Evolutionary conservation across 768 basidiomycete species (phyloP), one percentile per base, ranked within the genome.

Genomic region (Thelephora ganbajun): DNA sequence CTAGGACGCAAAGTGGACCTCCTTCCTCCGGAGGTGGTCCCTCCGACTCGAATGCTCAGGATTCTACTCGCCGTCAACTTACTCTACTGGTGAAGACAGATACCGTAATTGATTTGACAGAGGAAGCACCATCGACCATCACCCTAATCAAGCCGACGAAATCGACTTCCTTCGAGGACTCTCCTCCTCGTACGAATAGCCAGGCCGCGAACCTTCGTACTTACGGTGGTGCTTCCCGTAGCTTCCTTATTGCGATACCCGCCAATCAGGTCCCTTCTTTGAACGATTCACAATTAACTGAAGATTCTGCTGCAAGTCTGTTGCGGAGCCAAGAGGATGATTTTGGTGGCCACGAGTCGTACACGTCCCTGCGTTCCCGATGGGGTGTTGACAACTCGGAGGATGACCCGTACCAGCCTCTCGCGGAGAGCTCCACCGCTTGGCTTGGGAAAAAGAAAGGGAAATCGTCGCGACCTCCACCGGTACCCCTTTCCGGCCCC

Each of bases 311-410:
- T 18, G 9, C 16, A 1, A n/a, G 18, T 18, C 39, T 41, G 16
- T 22, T 41, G 11, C 54, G 60, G 13, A 58, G 64, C 19, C 68
- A 69, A 26, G 62, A 65, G 14, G 73, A 77, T 19, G 74, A 74
- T 43, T 62, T 71, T 14, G 65, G 67, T 11, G 61, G 65, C 11
- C 74, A 76, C n/a, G 86, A 89, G 56, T 85, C 85, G 0, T 90
- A 90, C 53, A 64, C 76, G 11, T 77, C 81, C 45, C 62, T 90
- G 43, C 78, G 88, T 12, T 64, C 67, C n/a, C 73, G 86, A 16
- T 88, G 82, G 82, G 86, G 86, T 2, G 80, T 90, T 0, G 86
- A 89, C 57, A 69, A 76, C 33, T 80, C 82, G 1, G 87, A 87
- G 56, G 82, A 84, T 53, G 83, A 85, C 49, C 76, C 74, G 13